Evolutionary conservation across 805 yeast species (phyloP), one percentile per base, ranked within the genome.

Genomic region (Kuraishia capsulata): DNA sequence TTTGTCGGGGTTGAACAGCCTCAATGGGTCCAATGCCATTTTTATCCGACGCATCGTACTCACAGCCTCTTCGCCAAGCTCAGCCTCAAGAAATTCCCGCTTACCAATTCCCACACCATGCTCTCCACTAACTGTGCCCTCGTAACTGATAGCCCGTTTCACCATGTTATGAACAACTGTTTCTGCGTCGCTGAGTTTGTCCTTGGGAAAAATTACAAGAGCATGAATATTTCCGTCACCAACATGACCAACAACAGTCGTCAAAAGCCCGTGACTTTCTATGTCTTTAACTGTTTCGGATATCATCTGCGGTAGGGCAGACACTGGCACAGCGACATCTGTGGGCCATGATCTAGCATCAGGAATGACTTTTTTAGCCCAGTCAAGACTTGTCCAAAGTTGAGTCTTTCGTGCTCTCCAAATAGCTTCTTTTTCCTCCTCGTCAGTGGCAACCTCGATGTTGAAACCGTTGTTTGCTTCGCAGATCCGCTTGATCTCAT

Each of bases 21-120:
- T 64, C 39, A 75, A 73, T 2, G 90, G 92, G 48, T 85, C 95
- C 39, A 85, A 52, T 0, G 90, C 77, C 39, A 81, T 48, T 51
- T 86, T 85, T 35, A 85, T 53, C 35, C 70, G 71, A 53, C 94
- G 71, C 95, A 85, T 85, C 28, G 78, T 54, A 49, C 75, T 76
- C 20, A 85, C 69, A 0, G 92, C 73, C 1, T 71, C 79, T 4
- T 65, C 64, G 1, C 92, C 94, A 20, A 85, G 58, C 54, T 85
- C 95, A 40, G 63, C 59, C 21, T 67, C 60, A 25, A 85, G 56
- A 42, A 67, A 76, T 21, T 70, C 71, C 44, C 89, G 60, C 51
- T 85, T 85, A 28, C 90, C 89, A 32, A 79, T 69, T 6, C 95
- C 95, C 30, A 86, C 74, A 11, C 95, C 95, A 53, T 85, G 95